Evolutionary conservation across 2,329 filamentous ascomycete genomes (phyloP).

Genomic region (Aureobasidium subglaciale): DNA sequence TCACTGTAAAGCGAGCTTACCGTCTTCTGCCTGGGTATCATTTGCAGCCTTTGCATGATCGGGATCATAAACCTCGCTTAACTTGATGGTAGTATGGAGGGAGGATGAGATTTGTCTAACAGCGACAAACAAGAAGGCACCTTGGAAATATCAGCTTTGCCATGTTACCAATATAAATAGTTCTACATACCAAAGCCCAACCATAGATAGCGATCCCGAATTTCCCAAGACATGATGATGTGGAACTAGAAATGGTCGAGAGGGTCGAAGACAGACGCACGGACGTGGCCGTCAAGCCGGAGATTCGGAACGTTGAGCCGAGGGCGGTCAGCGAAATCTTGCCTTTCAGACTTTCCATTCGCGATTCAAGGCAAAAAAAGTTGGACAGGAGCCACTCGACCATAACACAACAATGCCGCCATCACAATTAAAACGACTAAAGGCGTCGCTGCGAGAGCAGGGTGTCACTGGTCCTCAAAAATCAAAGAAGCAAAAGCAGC

Average conservation of each 20-base stretch:
- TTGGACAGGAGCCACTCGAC: background rate
- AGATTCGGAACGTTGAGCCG: background rate
- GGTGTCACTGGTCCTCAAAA: conserved; percentile 86
- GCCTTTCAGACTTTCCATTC: background rate
- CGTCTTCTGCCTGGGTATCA: conserved; percentile 30
- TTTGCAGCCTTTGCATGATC: conserved; percentile 72
- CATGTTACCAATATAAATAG: background rate
- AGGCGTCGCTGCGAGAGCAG: conserved; percentile 80
- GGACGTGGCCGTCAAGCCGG: background rate
- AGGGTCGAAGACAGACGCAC: background rate
- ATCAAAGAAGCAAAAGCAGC: conserved; percentile 89
- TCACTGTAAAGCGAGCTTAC: too few species aligned
- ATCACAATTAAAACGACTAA: conserved; percentile 93
- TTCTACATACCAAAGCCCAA: conserved; percentile 35
- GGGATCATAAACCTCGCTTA: conserved; percentile 63
- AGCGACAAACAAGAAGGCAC: conserved; percentile 52
- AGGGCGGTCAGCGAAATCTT: conserved; percentile 12
- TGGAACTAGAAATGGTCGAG: background rate
- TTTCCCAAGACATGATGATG: conserved; percentile 27
- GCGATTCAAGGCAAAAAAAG: conserved; percentile 5
- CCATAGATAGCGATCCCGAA: conserved; percentile 42
- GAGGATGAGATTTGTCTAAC: conserved; percentile 51
- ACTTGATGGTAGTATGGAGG: conserved; percentile 54
- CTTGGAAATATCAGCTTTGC: conserved; percentile 19
- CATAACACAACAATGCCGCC: conserved; percentile 61